Evolutionary conservation across 1,139 yeast species (phyloP).

Genomic region (Debaryomyces nepalensis): DNA sequence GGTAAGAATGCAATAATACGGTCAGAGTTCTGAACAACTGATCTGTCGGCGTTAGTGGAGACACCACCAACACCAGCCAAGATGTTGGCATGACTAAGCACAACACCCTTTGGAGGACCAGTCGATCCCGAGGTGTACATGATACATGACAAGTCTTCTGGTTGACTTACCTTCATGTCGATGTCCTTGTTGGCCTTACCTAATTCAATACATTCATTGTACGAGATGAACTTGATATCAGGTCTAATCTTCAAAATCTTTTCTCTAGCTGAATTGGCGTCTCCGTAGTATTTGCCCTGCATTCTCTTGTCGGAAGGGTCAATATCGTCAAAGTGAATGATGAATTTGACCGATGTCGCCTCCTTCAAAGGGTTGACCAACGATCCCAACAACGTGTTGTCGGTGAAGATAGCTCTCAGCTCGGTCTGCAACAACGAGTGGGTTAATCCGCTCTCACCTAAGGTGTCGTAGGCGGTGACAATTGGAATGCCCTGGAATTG

Average conservation of each 20-base stretch:
- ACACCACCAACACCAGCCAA: constrained; percentile 88
- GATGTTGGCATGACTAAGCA: constrained; percentile 75
- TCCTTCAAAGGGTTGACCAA: constrained; percentile 73
- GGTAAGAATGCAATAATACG: constrained; percentile 89
- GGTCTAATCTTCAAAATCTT: constrained; percentile 70
- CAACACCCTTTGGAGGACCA: constrained; percentile 97
- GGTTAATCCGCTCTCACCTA: constrained; percentile 89
- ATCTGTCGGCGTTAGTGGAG: constrained; percentile 61
- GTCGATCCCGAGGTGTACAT: constrained; percentile 99
- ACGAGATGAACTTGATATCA: constrained; percentile 69
- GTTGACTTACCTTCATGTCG: constrained; percentile 55
- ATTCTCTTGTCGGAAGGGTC: constrained; percentile 66
- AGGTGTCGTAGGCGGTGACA: constrained; percentile 96
- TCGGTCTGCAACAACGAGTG: constrained; percentile 85
- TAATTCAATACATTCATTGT: constrained; percentile 64
- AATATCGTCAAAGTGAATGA: constrained; percentile 72
- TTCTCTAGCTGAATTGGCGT: constrained; percentile 61
- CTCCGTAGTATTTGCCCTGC: constrained; percentile 58
- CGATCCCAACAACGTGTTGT: constrained; percentile 68
- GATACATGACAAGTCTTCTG: constrained; percentile 84
- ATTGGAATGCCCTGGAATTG: constrained; percentile 79
- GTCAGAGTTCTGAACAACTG: constrained; percentile 58
- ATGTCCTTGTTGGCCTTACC: constrained; percentile 56
- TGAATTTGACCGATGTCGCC: constrained; percentile 63
- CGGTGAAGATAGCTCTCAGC: constrained; percentile 80